Evolutionary conservation across 2,329 filamentous ascomycete genomes (phyloP).

Genomic region (Chaetomiaceae sp.): DNA sequence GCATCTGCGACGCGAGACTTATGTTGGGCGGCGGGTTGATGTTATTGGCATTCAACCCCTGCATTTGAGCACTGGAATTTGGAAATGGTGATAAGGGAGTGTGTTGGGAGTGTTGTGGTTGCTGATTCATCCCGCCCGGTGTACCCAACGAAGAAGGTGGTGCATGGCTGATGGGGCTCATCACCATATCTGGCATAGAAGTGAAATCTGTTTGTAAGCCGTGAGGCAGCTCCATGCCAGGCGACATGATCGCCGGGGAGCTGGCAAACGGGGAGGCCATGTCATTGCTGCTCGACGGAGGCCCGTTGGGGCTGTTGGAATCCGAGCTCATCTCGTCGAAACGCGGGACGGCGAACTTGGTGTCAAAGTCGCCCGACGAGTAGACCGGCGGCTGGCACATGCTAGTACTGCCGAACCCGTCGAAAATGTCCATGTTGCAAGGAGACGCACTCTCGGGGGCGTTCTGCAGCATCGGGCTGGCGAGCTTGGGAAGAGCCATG

Average conservation of each 20-base stretch:
- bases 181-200: constrained; percentile 51
- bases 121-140: constrained; percentile 26
- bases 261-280: constrained; percentile 50
- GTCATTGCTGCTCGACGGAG: constrained; percentile 35
- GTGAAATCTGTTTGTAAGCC: constrained; percentile 41
- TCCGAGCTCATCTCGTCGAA: constrained; percentile 40
- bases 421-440: constrained; percentile 57
- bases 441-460: constrained; percentile 48
- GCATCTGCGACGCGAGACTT: constrained; percentile 31
- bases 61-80: constrained; percentile 33
- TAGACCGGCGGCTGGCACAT: constrained; percentile 52
- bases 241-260: constrained; percentile 52
- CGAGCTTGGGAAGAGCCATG: constrained; percentile 62
- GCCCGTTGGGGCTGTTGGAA: constrained; percentile 34
- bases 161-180: constrained; percentile 44
- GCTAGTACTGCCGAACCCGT: constrained; percentile 60
- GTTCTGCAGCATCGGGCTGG: constrained; percentile 56
- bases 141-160: constrained; percentile 26
- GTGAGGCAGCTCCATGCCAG: constrained; percentile 47
- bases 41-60: constrained; percentile 31
- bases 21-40: constrained; percentile 34
- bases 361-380: constrained; percentile 45
- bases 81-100: constrained; percentile 34
- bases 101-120: constrained; percentile 29
- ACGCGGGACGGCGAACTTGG: constrained; percentile 41